Base-by-base conservation (phyloP, 129 eudicot genomes). In the Flaveria brownii region DNA sequence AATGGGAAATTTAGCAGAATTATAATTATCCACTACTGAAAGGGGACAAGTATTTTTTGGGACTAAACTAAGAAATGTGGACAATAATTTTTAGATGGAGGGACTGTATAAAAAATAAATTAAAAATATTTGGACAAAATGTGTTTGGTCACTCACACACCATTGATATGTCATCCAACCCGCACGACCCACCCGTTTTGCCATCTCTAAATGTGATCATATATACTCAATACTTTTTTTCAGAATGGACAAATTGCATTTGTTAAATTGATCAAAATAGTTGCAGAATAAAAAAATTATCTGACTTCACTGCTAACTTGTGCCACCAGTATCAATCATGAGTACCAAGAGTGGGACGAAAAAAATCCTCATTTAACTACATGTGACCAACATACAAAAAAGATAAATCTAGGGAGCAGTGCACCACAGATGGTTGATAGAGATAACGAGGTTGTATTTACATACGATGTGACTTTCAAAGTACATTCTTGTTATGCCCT, bases 381-480 rank as follows among this genome's bases (percentile, higher is more conserved):
- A 55, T 92, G 97, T 82, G 87, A 90, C 75, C 78, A 80, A 73
- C 82, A 80, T 55, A 85, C 97, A 61, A 86, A 86, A 77, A 79
- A 81, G 59, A 71, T 89, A 23, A 39, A 84, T 71, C 96, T 73
- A 70, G 89, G 96, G 17, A 78, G 92, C 51, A 78, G 88, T 50
- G 84, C 78, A 18, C 98, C 94, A 63, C 98, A 92, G 77, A 96
- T 83, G 82, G 96, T 92, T 68, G 93, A 89, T 77, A 84, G 72
- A 26, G 84, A 74, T 50, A 88, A 86, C 81, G 94, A 92, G 65
- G 73, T 89, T 26, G 77, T 88, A 41, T 92, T 92, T 78, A 82
- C 96, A 6, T 92, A 89, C 83, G 97, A 87, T 89, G 97, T 89
- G 75, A 75, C 88, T 36, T 92, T 85, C 80, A 86, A 87, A 96